Conservation (phyloP, 176 grass and related monocot genomes). For the Elymus sibiricus region DNA sequence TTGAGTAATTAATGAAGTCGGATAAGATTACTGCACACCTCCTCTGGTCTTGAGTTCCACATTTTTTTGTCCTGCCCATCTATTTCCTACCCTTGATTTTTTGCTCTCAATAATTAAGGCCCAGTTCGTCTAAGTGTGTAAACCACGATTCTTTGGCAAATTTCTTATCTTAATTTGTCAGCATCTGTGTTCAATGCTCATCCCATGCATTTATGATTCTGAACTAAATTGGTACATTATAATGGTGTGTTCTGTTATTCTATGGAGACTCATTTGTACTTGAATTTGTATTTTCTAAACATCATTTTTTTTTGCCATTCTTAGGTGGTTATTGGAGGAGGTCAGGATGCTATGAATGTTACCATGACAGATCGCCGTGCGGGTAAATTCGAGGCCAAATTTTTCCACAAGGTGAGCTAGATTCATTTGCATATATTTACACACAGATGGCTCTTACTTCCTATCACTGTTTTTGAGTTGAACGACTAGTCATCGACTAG, state of each 20-base stretch:
- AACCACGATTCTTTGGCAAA: neutral
- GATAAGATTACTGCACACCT: neutral
- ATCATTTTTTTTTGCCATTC: neutral
- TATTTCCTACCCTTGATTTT: neutral
- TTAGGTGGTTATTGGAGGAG: slow-evolving; percentile 90
- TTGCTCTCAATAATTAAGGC: neutral
- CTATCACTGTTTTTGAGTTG: neutral
- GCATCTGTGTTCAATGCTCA: neutral
- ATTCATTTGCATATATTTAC: too few relatives aligned
- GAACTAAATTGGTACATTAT: neutral
- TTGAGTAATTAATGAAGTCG: neutral
- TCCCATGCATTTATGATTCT: neutral
- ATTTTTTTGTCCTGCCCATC: neutral
- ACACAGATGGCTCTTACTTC: neutral
- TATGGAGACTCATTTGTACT: neutral
- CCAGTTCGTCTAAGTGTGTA: neutral
- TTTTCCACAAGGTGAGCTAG: slow-evolving; percentile 65
- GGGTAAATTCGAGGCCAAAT: slow-evolving; percentile 95
- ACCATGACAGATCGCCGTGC: slow-evolving; percentile 76
- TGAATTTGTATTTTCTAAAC: neutral
- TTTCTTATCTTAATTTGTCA: neutral
- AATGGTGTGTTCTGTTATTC: neutral
- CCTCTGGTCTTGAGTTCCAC: neutral
- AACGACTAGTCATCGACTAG: too few relatives aligned
- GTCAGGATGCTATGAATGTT: slow-evolving; percentile 78